Conservation (phyloP, 768 basidiomycete species). For the Boletus coccyginus region DNA sequence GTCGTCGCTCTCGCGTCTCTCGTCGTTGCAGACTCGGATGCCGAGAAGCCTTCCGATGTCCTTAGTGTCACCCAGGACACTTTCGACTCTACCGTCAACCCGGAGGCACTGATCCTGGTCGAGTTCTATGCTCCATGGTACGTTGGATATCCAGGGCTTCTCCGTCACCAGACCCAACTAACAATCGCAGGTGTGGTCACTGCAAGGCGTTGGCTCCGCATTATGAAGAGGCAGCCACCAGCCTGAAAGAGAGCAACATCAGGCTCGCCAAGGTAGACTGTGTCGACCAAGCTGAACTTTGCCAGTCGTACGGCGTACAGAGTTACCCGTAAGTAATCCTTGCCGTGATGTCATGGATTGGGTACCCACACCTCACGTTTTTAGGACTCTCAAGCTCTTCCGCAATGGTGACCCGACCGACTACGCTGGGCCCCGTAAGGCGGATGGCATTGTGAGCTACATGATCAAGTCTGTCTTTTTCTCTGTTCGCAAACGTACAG, state of each 20-base stretch:
- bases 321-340: slow-evolving; percentile 82
- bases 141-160: neutral
- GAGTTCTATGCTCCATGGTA: slow-evolving; percentile 96
- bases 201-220: slow-evolving; percentile 95
- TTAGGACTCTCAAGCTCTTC: slow-evolving; percentile 85
- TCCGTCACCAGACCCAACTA: neutral
- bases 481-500: neutral
- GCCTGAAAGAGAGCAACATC: slow-evolving; percentile 86
- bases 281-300: slow-evolving; percentile 90
- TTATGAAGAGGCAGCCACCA: slow-evolving; percentile 91
- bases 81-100: slow-evolving; percentile 64
- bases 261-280: slow-evolving; percentile 97
- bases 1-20: slow-evolving; percentile 53
- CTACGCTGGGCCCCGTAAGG: slow-evolving; percentile 86
- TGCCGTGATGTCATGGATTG: neutral
- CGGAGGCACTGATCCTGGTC: slow-evolving; percentile 77
- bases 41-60: slow-evolving; percentile 66
- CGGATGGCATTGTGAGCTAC: slow-evolving; percentile 94
- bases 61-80: slow-evolving; percentile 64
- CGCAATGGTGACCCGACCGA: slow-evolving; percentile 76
- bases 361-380: neutral
- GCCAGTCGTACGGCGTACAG: slow-evolving; percentile 81
- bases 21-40: slow-evolving; percentile 44
- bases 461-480: slow-evolving; percentile 79
- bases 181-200: slow-evolving; percentile 77